Evolutionary conservation across 371 early-diverging fungal species (phyloP).

Genomic region (Zopfochytrium polystomum): DNA sequence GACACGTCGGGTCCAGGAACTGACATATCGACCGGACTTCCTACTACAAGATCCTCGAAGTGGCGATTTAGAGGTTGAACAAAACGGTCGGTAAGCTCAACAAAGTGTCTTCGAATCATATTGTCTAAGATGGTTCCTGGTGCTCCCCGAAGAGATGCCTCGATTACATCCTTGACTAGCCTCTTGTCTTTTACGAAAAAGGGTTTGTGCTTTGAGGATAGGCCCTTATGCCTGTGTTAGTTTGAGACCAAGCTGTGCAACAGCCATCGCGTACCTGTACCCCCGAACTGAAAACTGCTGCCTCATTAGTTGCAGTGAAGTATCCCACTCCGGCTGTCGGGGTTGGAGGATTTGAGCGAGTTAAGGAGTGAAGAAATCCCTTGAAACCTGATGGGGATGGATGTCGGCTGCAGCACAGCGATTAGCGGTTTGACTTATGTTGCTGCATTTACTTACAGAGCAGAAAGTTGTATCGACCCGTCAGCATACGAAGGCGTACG

Average conservation of each 20-base stretch:
- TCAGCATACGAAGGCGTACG: too few relatives aligned
- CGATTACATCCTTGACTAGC: constrained; percentile 62
- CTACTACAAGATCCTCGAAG: constrained; percentile 81
- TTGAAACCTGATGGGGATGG: too few relatives aligned
- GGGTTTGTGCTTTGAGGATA: constrained; percentile 69
- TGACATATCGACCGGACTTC: constrained; percentile 42
- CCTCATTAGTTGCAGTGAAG: neutral
- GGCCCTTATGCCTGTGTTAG: too few relatives aligned
- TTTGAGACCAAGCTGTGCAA: too few relatives aligned
- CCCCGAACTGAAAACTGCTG: neutral
- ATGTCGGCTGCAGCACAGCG: too few relatives aligned
- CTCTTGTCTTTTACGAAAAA: constrained; percentile 73
- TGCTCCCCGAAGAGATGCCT: constrained; percentile 63
- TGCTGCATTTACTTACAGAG: too few relatives aligned
- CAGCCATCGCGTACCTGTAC: constrained; percentile 1
- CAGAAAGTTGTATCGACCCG: too few relatives aligned
- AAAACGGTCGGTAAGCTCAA: constrained; percentile 89
- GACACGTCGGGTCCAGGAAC: neutral
- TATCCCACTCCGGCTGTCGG: neutral
- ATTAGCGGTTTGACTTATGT: too few relatives aligned
- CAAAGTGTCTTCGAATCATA: constrained; percentile 85
- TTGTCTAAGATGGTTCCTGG: constrained; percentile 76
- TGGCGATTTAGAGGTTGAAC: constrained; percentile 91
- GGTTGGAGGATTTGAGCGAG: neutral
- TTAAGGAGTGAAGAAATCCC: neutral